Evolutionary conservation across 805 yeast species (phyloP).

Genomic region (Blastobotrys robertii): DNA sequence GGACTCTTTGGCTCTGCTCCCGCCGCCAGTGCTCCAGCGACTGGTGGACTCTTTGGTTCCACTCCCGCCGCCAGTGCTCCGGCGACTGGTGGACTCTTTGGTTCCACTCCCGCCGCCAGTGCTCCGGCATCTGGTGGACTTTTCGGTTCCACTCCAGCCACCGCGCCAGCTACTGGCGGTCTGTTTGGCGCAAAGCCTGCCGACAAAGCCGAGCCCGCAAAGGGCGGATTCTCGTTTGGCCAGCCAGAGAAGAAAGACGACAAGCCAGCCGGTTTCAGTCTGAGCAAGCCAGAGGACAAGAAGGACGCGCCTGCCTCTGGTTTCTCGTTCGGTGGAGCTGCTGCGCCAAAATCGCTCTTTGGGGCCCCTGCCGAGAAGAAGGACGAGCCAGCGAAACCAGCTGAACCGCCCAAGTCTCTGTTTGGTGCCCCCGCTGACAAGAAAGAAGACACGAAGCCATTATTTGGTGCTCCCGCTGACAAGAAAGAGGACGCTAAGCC

Average conservation of each 20-base stretch:
- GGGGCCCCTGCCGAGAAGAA: constrained; percentile 10
- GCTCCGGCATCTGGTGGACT: constrained; percentile 1
- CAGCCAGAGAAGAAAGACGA: constrained; percentile 11
- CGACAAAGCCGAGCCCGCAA: constrained; percentile 6
- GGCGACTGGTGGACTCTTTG: constrained; percentile 1
- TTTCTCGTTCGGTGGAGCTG: constrained; percentile 9
- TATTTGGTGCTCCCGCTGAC: constrained; percentile 8
- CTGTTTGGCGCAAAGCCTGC: constrained; percentile 9
- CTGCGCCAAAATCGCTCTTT: constrained; percentile 9
- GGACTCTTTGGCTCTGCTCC: constrained; percentile 11
- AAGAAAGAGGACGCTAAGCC: constrained; percentile 13
- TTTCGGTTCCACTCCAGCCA: constrained; percentile 4
- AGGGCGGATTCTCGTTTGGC: constrained; percentile 7
- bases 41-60: constrained; percentile 7
- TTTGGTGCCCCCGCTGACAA: constrained; percentile 18
- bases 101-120: constrained; percentile 3
- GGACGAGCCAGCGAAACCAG: constrained; percentile 8
- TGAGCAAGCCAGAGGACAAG: constrained; percentile 5
- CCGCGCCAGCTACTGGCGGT: constrained; percentile 7
- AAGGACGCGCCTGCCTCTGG: constrained; percentile 19
- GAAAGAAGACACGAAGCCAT: constrained; percentile 7
- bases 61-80: constrained; percentile 6
- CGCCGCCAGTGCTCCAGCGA: constrained; percentile 1
- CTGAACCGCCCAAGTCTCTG: too few species aligned
- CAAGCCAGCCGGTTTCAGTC: constrained; percentile 18